Evolutionary conservation across 768 basidiomycete genomes (phyloP), one percentile per base, ranked within the genome.

Genomic region (Amanita pseudoporphyria): DNA sequence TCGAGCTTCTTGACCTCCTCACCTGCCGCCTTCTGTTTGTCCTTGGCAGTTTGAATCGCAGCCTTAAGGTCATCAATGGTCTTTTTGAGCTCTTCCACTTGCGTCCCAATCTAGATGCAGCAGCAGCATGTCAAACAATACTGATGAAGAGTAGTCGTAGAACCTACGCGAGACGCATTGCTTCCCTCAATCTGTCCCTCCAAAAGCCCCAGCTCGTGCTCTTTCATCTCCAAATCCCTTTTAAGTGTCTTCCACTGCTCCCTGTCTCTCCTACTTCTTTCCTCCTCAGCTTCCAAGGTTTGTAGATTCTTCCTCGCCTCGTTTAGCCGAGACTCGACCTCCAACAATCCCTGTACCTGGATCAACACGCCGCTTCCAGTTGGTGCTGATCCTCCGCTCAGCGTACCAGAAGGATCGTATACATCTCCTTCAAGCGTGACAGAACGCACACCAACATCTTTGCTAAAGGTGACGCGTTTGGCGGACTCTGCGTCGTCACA

Each of bases 371-470:
- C 86, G 28, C 75, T 81, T 19, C 81, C 73, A 53, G 71, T 84
- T 0, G 93, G 89, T 0, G 91, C 82, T 1, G 91, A 79, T 1
- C 96, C 96, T 5, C 96, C 96, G 16, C 84, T 89, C 16, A 99
- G 78, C 0, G 88, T 94, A 6, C 95, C 95, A 6, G 87, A 86
- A 2, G 96, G 95, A 54, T 99, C 96, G 63, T 99, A 98, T 9
- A 96, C 80, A 59, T 98, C 96, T 2, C 96, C 96, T 2, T 90
- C 84, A 18, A 96, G 72, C 6, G 96, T 99, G 41, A 98, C 93
- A 9, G 89, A 93, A 45, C 82, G 82, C 43, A 87, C 81, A 18
- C 74, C 71, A 12, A 85, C 73, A 9, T 79, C 71, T 16, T 61
- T 67, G 49, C 81, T 71, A 70, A 97, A 98, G 0, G 96, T 96